These are phyloP conservation scores for Phoenix roebelenii DNA, from an alignment of 176 grass and related monocot species.

Conservation along the genomic window DNA sequence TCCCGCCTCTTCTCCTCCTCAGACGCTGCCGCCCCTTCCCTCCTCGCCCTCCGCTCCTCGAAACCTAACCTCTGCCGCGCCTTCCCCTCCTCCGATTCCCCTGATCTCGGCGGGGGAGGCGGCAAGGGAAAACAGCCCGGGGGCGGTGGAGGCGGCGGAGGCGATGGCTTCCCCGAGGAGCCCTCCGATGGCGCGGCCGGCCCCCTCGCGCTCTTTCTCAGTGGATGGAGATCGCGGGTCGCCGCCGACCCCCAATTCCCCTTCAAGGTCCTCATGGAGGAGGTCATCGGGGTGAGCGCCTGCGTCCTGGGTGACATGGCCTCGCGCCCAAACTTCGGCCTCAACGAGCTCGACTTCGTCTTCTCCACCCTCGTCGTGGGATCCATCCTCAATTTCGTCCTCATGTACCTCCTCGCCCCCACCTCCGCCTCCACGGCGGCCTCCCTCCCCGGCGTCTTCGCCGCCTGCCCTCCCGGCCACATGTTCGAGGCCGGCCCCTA, in stretches of 20 bases:
- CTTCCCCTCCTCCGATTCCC: too few species aligned
- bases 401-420: conserved; percentile 15
- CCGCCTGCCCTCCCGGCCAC: neutral
- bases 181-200: neutral
- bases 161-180: too few species aligned
- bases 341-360: conserved; percentile 17
- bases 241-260: conserved; percentile 10
- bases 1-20: too few species aligned
- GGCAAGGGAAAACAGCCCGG: too few species aligned
- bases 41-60: too few species aligned
- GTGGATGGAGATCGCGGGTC: conserved; percentile 6
- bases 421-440: neutral
- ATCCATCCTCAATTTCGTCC: conserved; percentile 14
- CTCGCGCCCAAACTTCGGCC: conserved; percentile 7
- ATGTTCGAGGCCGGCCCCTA: conserved; percentile 11
- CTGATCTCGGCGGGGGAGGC: too few species aligned
- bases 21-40: too few species aligned
- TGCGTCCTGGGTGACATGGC: conserved; percentile 17
- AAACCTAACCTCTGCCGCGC: too few species aligned
- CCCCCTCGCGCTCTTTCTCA: neutral
- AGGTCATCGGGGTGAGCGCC: conserved; percentile 11
- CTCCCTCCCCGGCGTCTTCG: neutral
- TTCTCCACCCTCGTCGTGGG: conserved; percentile 14
- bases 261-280: conserved; percentile 18
- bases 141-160: too few species aligned